These are phyloP conservation scores for Phytopythium ostracodes DNA, from an alignment of 352 stramenopile species.

Conservation along the genomic window DNA sequence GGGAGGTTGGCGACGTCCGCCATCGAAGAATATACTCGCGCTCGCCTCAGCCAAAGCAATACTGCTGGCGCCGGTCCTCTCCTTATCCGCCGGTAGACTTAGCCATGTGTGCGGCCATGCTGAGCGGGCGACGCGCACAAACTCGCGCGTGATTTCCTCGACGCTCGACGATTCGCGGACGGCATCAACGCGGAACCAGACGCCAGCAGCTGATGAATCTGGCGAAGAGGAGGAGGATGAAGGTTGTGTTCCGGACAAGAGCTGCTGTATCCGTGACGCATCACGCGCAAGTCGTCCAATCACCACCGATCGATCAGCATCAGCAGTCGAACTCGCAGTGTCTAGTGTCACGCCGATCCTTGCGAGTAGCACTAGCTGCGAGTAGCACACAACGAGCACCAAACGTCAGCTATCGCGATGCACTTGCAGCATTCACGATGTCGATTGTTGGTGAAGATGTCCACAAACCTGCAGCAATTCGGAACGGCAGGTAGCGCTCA, in stretches of 20 bases:
- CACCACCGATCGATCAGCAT: not conserved
- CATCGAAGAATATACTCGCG: constrained; percentile 4
- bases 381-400: not conserved
- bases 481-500: constrained; percentile 21
- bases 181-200: not conserved
- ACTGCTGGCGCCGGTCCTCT: not conserved
- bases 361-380: constrained; percentile 36
- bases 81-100: not conserved
- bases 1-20: not conserved
- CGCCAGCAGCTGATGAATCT: not conserved
- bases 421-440: not conserved
- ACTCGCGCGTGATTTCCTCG: constrained; percentile 1
- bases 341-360: constrained; percentile 29
- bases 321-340: constrained; percentile 9
- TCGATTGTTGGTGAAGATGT: not conserved
- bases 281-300: constrained; percentile 18
- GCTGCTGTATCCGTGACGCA: constrained; percentile 8
- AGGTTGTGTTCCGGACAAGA: not conserved
- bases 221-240: not conserved
- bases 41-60: constrained; percentile 7
- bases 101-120: constrained; percentile 5
- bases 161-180: not conserved
- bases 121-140: not conserved
- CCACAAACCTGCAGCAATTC: constrained; percentile 41
- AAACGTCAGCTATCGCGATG: not conserved